phyloP scores from a whole-genome alignment of 306 rosid species.

The Echinosophora koreensis region DNA sequence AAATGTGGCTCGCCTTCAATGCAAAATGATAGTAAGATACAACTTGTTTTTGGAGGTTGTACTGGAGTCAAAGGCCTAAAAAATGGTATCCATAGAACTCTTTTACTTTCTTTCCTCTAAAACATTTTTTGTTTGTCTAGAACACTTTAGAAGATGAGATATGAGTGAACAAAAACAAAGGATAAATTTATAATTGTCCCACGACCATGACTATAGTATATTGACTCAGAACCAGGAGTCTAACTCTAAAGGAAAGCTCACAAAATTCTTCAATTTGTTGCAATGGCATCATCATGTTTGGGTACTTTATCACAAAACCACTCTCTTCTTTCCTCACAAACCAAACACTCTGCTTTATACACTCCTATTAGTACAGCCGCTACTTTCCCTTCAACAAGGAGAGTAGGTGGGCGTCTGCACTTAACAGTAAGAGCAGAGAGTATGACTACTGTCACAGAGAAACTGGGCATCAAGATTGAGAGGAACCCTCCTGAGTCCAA shows the following conservation, averaged over 20 bases:
- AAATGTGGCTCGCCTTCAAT: too few species aligned
- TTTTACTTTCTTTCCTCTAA: not conserved
- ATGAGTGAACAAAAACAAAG: slow-evolving; percentile 49
- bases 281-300: slow-evolving; percentile 54
- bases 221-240: slow-evolving; percentile 1
- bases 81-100: not conserved
- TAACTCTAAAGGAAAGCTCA: slow-evolving; percentile 10
- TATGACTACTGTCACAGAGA: slow-evolving; percentile 65
- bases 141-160: slow-evolving; percentile 49
- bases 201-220: not conserved
- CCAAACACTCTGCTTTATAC: slow-evolving; percentile 32
- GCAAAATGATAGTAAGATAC: too few species aligned
- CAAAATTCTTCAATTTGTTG: not conserved
- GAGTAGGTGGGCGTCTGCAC: not conserved
- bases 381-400: slow-evolving; percentile 30
- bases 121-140: not conserved
- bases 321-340: slow-evolving; percentile 29
- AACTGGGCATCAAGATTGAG: slow-evolving; percentile 82
- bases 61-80: too few species aligned
- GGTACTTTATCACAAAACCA: slow-evolving; percentile 40
- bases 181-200: slow-evolving; percentile 6
- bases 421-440: slow-evolving; percentile 54
- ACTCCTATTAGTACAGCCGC: not conserved
- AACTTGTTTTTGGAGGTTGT: too few species aligned
- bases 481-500: slow-evolving; percentile 78